Evolutionary conservation across 2,329 filamentous ascomycete genomes (phyloP).

Genomic region (Phialocephala subalpina): DNA sequence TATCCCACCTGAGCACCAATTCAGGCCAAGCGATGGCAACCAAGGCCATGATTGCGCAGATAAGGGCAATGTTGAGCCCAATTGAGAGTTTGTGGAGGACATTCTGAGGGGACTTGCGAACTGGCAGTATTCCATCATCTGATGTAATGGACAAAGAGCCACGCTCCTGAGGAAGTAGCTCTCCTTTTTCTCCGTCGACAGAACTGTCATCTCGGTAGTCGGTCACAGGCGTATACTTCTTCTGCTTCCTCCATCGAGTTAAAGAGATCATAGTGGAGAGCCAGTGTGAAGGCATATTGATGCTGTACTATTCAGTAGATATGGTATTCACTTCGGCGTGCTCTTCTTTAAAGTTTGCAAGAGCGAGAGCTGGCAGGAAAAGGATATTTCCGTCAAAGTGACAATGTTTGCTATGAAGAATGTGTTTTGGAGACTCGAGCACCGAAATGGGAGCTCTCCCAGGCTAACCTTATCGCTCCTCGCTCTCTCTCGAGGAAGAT

Average conservation of each 20-base stretch:
- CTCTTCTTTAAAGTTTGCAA: too few species aligned
- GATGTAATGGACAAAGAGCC: background rate
- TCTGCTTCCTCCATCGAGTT: background rate
- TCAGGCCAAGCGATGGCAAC: background rate
- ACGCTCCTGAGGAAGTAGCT: background rate
- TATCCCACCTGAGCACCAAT: background rate
- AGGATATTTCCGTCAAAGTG: too few species aligned
- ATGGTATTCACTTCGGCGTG: too few species aligned
- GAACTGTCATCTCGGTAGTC: background rate
- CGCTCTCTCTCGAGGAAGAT: background rate
- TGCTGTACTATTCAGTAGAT: too few species aligned
- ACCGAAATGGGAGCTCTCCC: background rate
- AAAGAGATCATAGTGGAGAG: background rate
- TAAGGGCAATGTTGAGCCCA: background rate
- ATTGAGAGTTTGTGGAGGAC: background rate
- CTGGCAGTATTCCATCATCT: background rate
- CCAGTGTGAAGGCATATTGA: background rate
- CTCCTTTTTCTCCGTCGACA: background rate
- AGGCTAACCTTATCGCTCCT: background rate
- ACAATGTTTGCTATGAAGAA: background rate
- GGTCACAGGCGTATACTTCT: background rate
- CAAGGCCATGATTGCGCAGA: background rate
- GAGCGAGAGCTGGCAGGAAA: too few species aligned
- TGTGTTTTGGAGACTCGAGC: background rate
- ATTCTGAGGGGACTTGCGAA: background rate